phyloP scores from a whole-genome alignment of 2,329 filamentous ascomycete species.

The Fusarium subtropicale region DNA sequence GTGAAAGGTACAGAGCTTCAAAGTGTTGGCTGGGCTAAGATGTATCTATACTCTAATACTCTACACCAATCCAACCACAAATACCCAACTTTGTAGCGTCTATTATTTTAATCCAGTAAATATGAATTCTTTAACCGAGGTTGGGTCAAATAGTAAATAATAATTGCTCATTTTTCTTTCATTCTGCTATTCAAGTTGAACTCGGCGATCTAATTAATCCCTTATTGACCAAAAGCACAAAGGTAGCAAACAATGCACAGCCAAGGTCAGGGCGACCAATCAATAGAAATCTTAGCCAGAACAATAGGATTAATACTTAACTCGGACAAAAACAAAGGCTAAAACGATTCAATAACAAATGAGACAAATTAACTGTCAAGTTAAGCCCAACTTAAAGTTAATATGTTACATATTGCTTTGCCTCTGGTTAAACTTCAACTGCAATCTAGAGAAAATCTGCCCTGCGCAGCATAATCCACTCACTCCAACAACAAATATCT shows the following conservation, averaged over 20 bases:
- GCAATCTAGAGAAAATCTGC: not conserved
- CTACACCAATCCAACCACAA: not conserved
- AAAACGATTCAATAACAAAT: not conserved
- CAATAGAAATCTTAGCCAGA: not conserved
- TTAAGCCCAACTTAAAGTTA: not conserved
- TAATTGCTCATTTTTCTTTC: not conserved
- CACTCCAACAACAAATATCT: not conserved
- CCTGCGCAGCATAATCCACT: not conserved
- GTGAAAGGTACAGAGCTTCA: not conserved
- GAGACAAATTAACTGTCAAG: not conserved
- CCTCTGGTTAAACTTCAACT: not conserved
- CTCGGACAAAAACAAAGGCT: not conserved
- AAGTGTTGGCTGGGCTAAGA: not conserved
- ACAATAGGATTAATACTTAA: not conserved
- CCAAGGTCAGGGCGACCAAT: not conserved
- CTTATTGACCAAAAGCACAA: not conserved
- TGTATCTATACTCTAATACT: not conserved
- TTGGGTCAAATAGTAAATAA: not conserved
- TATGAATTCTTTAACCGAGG: rapidly evolving
- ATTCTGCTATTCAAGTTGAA: not conserved
- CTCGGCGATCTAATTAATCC: not conserved
- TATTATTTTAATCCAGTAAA: not conserved
- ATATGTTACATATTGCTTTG: not conserved
- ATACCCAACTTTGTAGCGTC: not conserved
- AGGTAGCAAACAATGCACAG: not conserved